Evolutionary conservation across 176 grass and related monocot species (phyloP).

Genomic region (Oryza longistaminata): DNA sequence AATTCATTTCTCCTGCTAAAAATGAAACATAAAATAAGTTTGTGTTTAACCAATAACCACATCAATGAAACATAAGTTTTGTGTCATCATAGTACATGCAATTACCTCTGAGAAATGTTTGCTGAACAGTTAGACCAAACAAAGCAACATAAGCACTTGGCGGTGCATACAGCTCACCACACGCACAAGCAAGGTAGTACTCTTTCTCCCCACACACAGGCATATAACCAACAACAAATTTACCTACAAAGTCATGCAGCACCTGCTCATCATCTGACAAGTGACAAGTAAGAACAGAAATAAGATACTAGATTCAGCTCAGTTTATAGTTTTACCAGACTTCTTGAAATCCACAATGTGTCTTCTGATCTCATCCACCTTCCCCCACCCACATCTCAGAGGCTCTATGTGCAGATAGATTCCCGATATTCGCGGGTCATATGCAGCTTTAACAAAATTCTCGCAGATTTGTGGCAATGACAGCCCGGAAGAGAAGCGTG

Average conservation of each 20-base stretch:
- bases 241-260: constrained; percentile 60
- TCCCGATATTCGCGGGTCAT: constrained; percentile 90
- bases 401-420: constrained; percentile 88
- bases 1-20: constrained; percentile 6
- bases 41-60: constrained; percentile 29
- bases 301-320: constrained; percentile 15
- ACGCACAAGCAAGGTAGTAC: constrained; percentile 89
- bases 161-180: constrained; percentile 81
- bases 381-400: constrained; percentile 86
- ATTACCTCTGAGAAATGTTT: constrained; percentile 86
- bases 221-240: constrained; percentile 90
- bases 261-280: constrained; percentile 7
- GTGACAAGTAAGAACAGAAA: constrained; percentile 1
- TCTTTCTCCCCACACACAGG: constrained; percentile 97
- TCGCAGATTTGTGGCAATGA: constrained; percentile 93
- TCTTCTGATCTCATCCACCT: constrained; percentile 89
- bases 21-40: constrained; percentile 1
- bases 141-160: constrained; percentile 92
- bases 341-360: constrained; percentile 92
- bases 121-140: constrained; percentile 84
- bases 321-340: constrained; percentile 68
- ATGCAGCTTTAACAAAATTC: constrained; percentile 86
- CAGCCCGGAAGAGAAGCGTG: constrained; percentile 66
- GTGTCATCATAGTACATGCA: constrained; percentile 3
- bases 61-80: neutral